A percentile compares a stretch with the other conserved stretches of the same genome.
These are phyloP conservation scores for Naematelia encephala DNA, from an alignment of 768 basidiomycete genomes.

Conservation along the genomic window DNA sequence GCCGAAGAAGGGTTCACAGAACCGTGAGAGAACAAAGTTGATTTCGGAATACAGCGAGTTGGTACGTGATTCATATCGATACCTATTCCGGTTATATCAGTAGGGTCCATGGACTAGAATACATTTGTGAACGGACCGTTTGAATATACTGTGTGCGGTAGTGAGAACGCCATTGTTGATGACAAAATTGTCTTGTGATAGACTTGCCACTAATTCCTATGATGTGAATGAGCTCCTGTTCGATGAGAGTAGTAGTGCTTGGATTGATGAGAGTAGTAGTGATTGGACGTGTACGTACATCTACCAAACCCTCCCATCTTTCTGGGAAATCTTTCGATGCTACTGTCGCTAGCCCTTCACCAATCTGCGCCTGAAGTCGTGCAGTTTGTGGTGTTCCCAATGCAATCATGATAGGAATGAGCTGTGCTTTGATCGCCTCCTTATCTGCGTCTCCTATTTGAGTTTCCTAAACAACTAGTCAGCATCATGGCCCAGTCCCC, in stretches of 20 bases:
- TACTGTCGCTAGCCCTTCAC: constrained; percentile 87
- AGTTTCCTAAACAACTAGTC: constrained; percentile 28
- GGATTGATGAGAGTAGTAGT: neutral
- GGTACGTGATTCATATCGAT: constrained; percentile 85
- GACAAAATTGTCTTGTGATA: constrained; percentile 75
- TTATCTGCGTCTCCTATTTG: constrained; percentile 67
- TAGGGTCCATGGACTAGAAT: neutral
- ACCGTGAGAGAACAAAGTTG: constrained; percentile 80
- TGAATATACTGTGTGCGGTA: constrained; percentile 94
- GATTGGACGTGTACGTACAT: constrained; percentile 63
- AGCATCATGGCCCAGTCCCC: neutral
- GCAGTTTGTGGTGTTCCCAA: constrained; percentile 64
- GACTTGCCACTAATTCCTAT: constrained; percentile 82
- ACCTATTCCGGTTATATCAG: constrained; percentile 54
- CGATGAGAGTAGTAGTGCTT: too few relatives aligned
- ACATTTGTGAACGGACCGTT: constrained; percentile 37
- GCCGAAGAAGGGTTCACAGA: constrained; percentile 76
- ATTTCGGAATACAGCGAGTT: constrained; percentile 84
- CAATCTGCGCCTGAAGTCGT: constrained; percentile 66
- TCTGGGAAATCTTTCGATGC: constrained; percentile 87
- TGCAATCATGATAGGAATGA: constrained; percentile 88
- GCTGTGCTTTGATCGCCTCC: constrained; percentile 64
- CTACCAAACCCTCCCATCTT: constrained; percentile 82
- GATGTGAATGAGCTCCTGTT: neutral
- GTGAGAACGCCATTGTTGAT: constrained; percentile 86